Percentiles rank a stretch among this genome's conserved stretches.
phyloP scores from a whole-genome alignment of 345 rosid genomes.

The Gossypium herbaceum region DNA sequence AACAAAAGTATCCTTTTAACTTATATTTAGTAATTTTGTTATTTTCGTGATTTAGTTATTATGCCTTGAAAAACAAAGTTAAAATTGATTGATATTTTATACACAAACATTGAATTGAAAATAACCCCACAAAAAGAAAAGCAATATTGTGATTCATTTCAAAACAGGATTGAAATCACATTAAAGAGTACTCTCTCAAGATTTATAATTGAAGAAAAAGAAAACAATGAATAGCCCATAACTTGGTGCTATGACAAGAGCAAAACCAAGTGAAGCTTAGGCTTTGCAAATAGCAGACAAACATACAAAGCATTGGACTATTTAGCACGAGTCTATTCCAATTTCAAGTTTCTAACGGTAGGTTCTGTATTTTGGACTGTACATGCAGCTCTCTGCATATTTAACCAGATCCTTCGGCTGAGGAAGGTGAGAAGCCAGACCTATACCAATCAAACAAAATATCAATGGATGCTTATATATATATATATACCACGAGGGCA shows the following conservation, averaged over 20 bases:
- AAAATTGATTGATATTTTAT: too few relatives aligned
- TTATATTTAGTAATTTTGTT: too few relatives aligned
- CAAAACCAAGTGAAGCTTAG: background rate
- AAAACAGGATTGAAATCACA: background rate
- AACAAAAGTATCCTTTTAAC: too few relatives aligned
- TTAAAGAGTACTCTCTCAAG: background rate
- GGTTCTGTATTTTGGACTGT: slow-evolving; percentile 75
- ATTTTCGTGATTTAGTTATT: too few relatives aligned
- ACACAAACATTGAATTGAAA: background rate
- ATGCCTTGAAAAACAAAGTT: too few relatives aligned
- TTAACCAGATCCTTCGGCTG: slow-evolving; percentile 74
- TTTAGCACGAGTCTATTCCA: background rate
- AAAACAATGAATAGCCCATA: background rate
- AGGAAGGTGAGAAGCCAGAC: slow-evolving; percentile 88
- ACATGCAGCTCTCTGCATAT: slow-evolving; percentile 97
- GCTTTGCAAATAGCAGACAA: background rate
- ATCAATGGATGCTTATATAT: background rate
- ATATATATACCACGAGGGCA: background rate
- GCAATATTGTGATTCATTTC: background rate
- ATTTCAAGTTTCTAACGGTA: slow-evolving; percentile 48
- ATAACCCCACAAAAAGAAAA: background rate
- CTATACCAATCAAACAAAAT: slow-evolving; percentile 26
- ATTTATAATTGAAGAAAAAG: background rate
- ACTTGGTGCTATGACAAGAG: background rate
- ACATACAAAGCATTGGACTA: background rate